These are phyloP conservation scores for Ustilago curta DNA, from an alignment of 1,284 basidiomycete genomes.

Conservation along the genomic window DNA sequence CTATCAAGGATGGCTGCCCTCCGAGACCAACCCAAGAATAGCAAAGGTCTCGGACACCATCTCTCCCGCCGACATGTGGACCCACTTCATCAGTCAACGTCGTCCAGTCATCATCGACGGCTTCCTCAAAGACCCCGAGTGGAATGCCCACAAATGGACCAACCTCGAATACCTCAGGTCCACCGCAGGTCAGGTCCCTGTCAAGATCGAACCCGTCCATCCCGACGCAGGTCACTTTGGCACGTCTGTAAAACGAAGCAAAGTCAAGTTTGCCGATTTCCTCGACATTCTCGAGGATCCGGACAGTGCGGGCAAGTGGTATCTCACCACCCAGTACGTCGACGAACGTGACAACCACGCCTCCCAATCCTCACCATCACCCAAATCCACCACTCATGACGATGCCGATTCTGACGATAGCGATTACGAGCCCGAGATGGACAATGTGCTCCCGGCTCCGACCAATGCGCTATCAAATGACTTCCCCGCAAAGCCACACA, in stretches of 20 bases:
- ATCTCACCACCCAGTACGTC: conserved; percentile 68
- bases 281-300: conserved; percentile 55
- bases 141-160: conserved; percentile 59
- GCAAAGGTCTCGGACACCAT: conserved; percentile 29
- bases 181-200: conserved; percentile 50
- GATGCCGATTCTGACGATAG: conserved; percentile 42
- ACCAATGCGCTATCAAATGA: conserved; percentile 59
- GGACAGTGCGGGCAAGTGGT: conserved; percentile 53
- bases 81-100: conserved; percentile 53
- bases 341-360: conserved; percentile 37
- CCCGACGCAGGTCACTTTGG: conserved; percentile 59
- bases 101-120: conserved; percentile 64
- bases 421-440: conserved; percentile 50
- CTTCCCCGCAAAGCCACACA: conserved; percentile 61
- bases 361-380: conserved; percentile 20
- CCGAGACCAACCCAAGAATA: conserved; percentile 20
- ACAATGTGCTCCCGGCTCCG: conserved; percentile 62
- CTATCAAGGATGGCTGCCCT: conserved; percentile 38
- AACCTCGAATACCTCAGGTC: conserved; percentile 55
- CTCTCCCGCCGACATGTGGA: conserved; percentile 57
- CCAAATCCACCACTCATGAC: conserved; percentile 34
- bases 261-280: conserved; percentile 51
- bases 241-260: conserved; percentile 51
- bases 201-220: conserved; percentile 67
- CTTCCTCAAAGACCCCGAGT: conserved; percentile 47